Evolutionary conservation across 768 basidiomycete genomes (phyloP), one percentile per base, ranked within the genome.

Genomic region (Amylocystis lapponica): DNA sequence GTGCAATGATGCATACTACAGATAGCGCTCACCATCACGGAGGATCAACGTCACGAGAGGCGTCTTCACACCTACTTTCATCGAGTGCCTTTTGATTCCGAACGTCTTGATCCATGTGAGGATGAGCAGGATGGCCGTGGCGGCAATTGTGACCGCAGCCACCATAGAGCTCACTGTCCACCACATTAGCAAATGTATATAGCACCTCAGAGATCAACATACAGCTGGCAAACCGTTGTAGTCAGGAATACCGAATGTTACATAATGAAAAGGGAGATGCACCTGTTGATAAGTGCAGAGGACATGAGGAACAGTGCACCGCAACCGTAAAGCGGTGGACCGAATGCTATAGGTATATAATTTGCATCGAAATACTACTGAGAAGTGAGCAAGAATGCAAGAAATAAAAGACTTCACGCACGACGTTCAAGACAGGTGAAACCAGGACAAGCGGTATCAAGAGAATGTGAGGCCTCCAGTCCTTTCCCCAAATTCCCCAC

Each of bases 321-420:
- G 38, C 53, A 55, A 13, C 53, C 53, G 20, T 43, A 55, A 0
- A 55, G 33, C 20, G 53, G 53, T 17, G 35, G 23, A 1, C 53
- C 53, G 29, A 55, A 55, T 11, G 53, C 53, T 6, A 55, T 41
- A 2, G 53, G 53, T 2, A 25, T 43, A 31, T 55, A 55, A 10
- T 45, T 41, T 5, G 36, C 29, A 29, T 55, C 50, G 4, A 39
- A 23, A 29, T 49, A 51, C 53, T 55, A 23, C n/a, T 20, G 16
- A 5, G 11, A 10, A 9, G 21, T 9, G 9, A 20, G 11, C 19
- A 16, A 4, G n/a, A 4, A n/a, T n/a, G n/a, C n/a, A n/a, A n/a
- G n/a, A n/a, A n/a, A n/a, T n/a, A n/a, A n/a, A n/a, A n/a, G n/a
- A n/a, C n/a, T n/a, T 34, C 4, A 52, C 50, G 21, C 36, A 52